phyloP scores from a whole-genome alignment of 23 red algal species.

The Cyanidium caldarium region DNA sequence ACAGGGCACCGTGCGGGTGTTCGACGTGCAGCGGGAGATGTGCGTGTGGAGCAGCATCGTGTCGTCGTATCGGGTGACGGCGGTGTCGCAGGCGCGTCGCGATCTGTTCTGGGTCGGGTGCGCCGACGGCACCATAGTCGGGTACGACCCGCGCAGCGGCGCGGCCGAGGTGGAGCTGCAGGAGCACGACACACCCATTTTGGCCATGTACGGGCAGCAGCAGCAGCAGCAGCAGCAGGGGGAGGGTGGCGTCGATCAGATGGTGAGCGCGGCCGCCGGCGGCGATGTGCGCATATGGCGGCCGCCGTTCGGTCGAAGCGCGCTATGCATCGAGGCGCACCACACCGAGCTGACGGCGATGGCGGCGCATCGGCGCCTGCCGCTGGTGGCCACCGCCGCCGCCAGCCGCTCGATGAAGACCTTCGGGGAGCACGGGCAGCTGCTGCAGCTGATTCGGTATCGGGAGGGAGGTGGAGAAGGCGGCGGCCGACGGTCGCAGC shows the following conservation, averaged over 20 bases:
- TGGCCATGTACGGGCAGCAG: background rate
- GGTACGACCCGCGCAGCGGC: background rate
- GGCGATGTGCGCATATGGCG: background rate
- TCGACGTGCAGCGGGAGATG: constrained; percentile 5
- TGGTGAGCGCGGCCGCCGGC: background rate
- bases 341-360: background rate
- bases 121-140: background rate
- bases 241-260: too few species aligned
- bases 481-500: background rate
- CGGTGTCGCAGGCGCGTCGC: background rate
- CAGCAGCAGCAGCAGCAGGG: too few species aligned
- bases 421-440: constrained; percentile 1
- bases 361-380: background rate
- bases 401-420: background rate
- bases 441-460: background rate
- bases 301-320: background rate
- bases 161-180: background rate
- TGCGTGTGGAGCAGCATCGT: constrained; percentile 2
- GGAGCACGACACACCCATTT: background rate
- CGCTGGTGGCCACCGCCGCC: background rate
- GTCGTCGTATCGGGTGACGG: constrained; percentile 3
- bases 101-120: background rate
- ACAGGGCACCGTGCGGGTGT: constrained; percentile 2
- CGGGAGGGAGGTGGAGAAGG: too few species aligned
- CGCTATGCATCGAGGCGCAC: background rate